These are phyloP conservation scores for Penicillium sp. DNA, from an alignment of 2,329 filamentous ascomycete species.

Conservation along the genomic window DNA sequence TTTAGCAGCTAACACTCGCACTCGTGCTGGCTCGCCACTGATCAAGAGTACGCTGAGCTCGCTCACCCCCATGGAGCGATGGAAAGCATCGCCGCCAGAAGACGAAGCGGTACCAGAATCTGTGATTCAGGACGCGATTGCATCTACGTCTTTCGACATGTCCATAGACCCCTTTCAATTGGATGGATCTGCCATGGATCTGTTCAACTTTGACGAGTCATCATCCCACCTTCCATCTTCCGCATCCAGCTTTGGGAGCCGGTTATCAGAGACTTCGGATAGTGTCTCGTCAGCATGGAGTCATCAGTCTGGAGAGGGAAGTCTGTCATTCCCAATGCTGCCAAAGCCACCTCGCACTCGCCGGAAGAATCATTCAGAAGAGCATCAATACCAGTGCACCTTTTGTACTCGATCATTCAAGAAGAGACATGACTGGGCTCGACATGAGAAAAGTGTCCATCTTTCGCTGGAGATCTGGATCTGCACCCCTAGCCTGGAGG, in stretches of 20 bases:
- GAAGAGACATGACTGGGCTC: slow-evolving; percentile 52
- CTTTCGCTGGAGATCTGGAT: slow-evolving; percentile 47
- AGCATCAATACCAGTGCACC: slow-evolving; percentile 45
- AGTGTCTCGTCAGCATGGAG: slow-evolving; percentile 37
- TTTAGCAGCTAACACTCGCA: slow-evolving; percentile 23
- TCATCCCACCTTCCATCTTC: slow-evolving; percentile 32
- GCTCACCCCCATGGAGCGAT: slow-evolving; percentile 51
- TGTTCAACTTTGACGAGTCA: slow-evolving; percentile 30
- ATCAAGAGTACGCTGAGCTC: slow-evolving; percentile 33
- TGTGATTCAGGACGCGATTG: slow-evolving; percentile 40
- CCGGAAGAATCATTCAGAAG: slow-evolving; percentile 3
- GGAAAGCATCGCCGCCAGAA: slow-evolving; percentile 47
- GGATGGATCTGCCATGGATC: slow-evolving; percentile 14
- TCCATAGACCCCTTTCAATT: slow-evolving; percentile 14
- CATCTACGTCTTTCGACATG: slow-evolving; percentile 2
- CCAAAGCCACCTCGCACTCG: slow-evolving; percentile 8
- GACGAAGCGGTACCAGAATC: slow-evolving; percentile 45
- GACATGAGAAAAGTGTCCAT: slow-evolving; percentile 54
- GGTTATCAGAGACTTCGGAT: slow-evolving; percentile 30
- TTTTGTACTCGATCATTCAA: slow-evolving; percentile 52
- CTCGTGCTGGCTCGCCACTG: slow-evolving; percentile 47
- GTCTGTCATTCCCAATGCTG: slow-evolving; percentile 21
- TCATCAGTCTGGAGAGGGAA: slow-evolving; percentile 27
- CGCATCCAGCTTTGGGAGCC: slow-evolving; percentile 31
- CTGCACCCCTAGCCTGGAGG: slow-evolving; percentile 25